Percentiles rank a stretch among this genome's conserved stretches.
Conservation (phyloP, 768 basidiomycete genomes). For the Dacryopinax spathularia region DNA sequence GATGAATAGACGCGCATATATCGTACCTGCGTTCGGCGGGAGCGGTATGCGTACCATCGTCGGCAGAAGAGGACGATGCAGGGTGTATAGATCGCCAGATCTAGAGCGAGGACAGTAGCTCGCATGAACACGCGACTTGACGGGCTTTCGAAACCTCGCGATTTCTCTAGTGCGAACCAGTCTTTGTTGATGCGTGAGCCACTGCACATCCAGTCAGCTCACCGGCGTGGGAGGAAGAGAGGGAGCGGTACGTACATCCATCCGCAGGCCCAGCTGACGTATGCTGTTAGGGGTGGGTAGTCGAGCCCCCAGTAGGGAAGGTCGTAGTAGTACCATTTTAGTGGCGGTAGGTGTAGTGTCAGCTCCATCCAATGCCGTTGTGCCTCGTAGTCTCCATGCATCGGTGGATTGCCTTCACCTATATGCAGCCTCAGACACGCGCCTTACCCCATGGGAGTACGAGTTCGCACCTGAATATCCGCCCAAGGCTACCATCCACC, state of each 20-base stretch:
- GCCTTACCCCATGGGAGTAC: background rate
- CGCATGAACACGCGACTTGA: conserved; percentile 70
- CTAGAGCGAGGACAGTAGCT: conserved; percentile 51
- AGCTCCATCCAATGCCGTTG: conserved; percentile 94
- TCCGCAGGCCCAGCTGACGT: conserved; percentile 73
- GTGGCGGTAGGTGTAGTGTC: conserved; percentile 57
- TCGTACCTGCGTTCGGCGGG: conserved; percentile 70
- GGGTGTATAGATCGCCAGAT: conserved; percentile 59
- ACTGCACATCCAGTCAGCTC: conserved; percentile 19
- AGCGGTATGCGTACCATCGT: conserved; percentile 53
- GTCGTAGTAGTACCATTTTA: conserved; percentile 79
- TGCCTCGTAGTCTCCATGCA: conserved; percentile 88
- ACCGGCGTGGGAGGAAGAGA: background rate
- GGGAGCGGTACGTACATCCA: conserved; percentile 40
- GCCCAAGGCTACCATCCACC: background rate
- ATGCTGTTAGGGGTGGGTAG: conserved; percentile 88
- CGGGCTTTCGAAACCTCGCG: conserved; percentile 56
- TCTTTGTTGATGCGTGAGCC: conserved; percentile 37
- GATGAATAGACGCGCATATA: conserved; percentile 10
- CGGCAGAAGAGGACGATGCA: conserved; percentile 52
- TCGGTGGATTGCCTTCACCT: conserved; percentile 61
- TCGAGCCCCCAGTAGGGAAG: conserved; percentile 88
- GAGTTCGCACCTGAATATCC: background rate
- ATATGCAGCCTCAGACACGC: background rate
- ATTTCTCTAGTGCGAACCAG: conserved; percentile 59